Conservation (phyloP, 495 filamentous ascomycete species). For the Chaetomium tenue region DNA sequence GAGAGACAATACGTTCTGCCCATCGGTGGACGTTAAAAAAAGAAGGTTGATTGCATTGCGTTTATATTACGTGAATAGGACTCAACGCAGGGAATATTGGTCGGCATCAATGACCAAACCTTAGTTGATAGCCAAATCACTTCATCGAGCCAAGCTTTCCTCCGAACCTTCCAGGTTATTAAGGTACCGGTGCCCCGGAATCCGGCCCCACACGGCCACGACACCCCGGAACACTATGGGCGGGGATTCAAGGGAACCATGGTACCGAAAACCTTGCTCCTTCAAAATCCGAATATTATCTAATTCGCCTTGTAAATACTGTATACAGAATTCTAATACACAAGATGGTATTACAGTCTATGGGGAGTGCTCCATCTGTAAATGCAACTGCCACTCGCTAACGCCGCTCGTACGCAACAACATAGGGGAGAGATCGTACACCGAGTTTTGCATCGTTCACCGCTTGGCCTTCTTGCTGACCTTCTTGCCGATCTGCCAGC, state of each 20-base stretch:
- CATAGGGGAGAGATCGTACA: background rate
- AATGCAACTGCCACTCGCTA: constrained; percentile 19
- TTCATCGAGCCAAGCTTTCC: too few relatives aligned
- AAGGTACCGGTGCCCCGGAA: too few relatives aligned
- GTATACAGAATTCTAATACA: constrained; percentile 19
- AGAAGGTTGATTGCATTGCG: too few relatives aligned
- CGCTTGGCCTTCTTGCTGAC: constrained; percentile 12
- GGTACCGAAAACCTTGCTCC: too few relatives aligned
- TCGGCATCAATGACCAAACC: too few relatives aligned
- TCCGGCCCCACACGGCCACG: too few relatives aligned
- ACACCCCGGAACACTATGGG: background rate
- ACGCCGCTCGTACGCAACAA: constrained; percentile 9
- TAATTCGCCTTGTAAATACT: background rate
- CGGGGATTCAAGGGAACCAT: too few relatives aligned
- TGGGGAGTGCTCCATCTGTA: constrained; percentile 20
- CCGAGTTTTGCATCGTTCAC: background rate
- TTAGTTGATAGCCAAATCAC: too few relatives aligned
- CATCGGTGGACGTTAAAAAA: too few relatives aligned
- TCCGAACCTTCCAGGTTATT: too few relatives aligned
- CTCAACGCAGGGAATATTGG: too few relatives aligned
- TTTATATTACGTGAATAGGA: too few relatives aligned
- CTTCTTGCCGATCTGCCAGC: constrained; percentile 59
- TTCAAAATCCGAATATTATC: background rate
- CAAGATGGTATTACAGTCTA: constrained; percentile 27
- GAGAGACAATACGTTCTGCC: background rate